Evolutionary conservation across 805 yeast genomes (phyloP).

Genomic region (Blastobotrys americana): DNA sequence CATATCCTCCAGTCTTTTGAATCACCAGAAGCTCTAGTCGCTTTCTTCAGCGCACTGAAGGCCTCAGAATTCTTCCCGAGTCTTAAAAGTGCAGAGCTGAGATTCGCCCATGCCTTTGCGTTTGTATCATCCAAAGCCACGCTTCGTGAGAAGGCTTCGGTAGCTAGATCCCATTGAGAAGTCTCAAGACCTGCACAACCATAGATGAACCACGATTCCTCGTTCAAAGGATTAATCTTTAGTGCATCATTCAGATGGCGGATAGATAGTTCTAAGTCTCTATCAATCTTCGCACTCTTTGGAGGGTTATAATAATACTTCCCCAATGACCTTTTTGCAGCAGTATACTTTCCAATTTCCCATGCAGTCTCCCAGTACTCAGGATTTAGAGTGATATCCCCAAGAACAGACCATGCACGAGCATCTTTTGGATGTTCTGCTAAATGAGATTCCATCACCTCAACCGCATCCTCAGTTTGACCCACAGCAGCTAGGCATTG

Average conservation of each 20-base stretch:
- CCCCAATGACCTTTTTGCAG: slow-evolving; percentile 80
- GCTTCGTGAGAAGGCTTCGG: slow-evolving; percentile 89
- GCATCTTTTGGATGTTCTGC: slow-evolving; percentile 62
- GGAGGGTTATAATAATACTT: slow-evolving; percentile 66
- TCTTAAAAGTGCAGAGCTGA: slow-evolving; percentile 70
- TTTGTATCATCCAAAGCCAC: slow-evolving; percentile 76
- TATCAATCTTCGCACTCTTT: slow-evolving; percentile 40
- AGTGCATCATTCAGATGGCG: slow-evolving; percentile 69
- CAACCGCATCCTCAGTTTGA: slow-evolving; percentile 57
- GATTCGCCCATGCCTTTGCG: slow-evolving; percentile 83
- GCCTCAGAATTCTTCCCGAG: slow-evolving; percentile 67
- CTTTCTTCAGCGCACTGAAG: slow-evolving; percentile 73
- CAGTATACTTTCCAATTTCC: slow-evolving; percentile 73
- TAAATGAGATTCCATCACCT: slow-evolving; percentile 49
- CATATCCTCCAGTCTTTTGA: slow-evolving; percentile 82
- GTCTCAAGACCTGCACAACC: slow-evolving; percentile 84
- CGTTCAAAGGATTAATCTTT: slow-evolving; percentile 61
- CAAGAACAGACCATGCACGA: slow-evolving; percentile 73
- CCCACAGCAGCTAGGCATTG: slow-evolving; percentile 85
- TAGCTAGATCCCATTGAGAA: slow-evolving; percentile 63
- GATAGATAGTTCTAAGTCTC: slow-evolving; percentile 49
- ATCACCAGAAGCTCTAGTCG: slow-evolving; percentile 58
- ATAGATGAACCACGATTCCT: slow-evolving; percentile 83
- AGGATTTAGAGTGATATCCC: slow-evolving; percentile 78
- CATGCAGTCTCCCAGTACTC: slow-evolving; percentile 76